Percentiles rank a stretch among this genome's conserved stretches.
These are phyloP conservation scores for Aspergillus ruber DNA, from an alignment of 2,329 filamentous ascomycete genomes.

Conservation along the genomic window DNA sequence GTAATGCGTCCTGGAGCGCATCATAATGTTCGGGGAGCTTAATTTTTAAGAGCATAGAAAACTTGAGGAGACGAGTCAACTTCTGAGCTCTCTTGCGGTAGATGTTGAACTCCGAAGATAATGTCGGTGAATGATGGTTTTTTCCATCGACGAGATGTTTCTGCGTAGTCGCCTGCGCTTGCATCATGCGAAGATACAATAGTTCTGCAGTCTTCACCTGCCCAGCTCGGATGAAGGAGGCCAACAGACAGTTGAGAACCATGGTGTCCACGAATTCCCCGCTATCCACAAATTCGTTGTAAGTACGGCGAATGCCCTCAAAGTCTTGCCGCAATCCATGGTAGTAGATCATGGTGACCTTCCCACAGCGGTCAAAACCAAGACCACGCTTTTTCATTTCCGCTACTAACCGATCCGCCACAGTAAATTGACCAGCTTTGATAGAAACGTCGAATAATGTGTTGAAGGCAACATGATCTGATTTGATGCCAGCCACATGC, in stretches of 20 bases:
- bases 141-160: conserved; percentile 16
- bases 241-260: conserved; percentile 80
- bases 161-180: conserved; percentile 42
- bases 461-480: conserved; percentile 80
- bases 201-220: conserved; percentile 72
- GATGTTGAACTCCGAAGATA: conserved; percentile 28
- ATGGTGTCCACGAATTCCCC: conserved; percentile 85
- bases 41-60: conserved; percentile 37
- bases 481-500: conserved; percentile 55
- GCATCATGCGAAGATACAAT: conserved; percentile 80
- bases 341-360: conserved; percentile 76
- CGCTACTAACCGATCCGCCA: conserved; percentile 76
- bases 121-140: conserved; percentile 13
- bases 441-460: conserved; percentile 84
- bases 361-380: conserved; percentile 68
- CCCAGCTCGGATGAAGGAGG: conserved; percentile 66
- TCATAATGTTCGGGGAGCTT: conserved; percentile 51
- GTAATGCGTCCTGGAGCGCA: conserved; percentile 58
- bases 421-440: conserved; percentile 73
- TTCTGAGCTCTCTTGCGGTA: conserved; percentile 35
- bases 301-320: conserved; percentile 67
- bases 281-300: conserved; percentile 72
- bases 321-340: conserved; percentile 70
- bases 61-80: conserved; percentile 45
- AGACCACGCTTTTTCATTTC: conserved; percentile 71